Percentiles rank a stretch among this genome's conserved stretches.
Conservation (phyloP, 1,284 basidiomycete genomes). For the Porodaedalea pini region DNA sequence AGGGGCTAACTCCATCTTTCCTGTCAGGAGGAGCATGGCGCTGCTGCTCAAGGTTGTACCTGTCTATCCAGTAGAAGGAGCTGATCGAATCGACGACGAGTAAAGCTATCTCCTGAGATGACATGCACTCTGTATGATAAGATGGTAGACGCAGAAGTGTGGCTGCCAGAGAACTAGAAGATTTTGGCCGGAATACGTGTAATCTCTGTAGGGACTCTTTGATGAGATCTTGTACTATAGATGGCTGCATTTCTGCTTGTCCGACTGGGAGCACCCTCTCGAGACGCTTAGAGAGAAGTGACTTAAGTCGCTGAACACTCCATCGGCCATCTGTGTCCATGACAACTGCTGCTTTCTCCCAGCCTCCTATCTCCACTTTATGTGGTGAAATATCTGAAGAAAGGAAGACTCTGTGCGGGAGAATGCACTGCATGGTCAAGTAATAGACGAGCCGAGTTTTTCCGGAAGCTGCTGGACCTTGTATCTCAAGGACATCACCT, state of each 20-base stretch:
- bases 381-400: slow-evolving; percentile 5
- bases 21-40: slow-evolving; percentile 22
- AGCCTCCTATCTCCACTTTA: slow-evolving; percentile 43
- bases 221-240: slow-evolving; percentile 33
- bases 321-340: slow-evolving; percentile 69
- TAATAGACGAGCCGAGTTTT: slow-evolving; percentile 73
- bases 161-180: slow-evolving; percentile 62
- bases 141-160: slow-evolving; percentile 57
- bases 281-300: slow-evolving; percentile 45
- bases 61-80: slow-evolving; percentile 74
- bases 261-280: slow-evolving; percentile 26
- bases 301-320: slow-evolving; percentile 49
- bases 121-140: slow-evolving; percentile 49
- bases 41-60: slow-evolving; percentile 57
- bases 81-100: slow-evolving; percentile 73
- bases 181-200: slow-evolving; percentile 63
- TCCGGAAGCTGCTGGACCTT: slow-evolving; percentile 67
- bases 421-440: slow-evolving; percentile 57
- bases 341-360: slow-evolving; percentile 60
- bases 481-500: slow-evolving; percentile 69
- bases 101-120: slow-evolving; percentile 53
- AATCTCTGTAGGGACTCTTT: slow-evolving; percentile 47
- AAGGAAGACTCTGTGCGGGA: slow-evolving; percentile 36
- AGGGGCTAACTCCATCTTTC: slow-evolving; percentile 29
- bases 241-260: slow-evolving; percentile 12